Conservation (phyloP, 1,139 yeast species). For the Yamadazyma pseudoaaseri region DNA sequence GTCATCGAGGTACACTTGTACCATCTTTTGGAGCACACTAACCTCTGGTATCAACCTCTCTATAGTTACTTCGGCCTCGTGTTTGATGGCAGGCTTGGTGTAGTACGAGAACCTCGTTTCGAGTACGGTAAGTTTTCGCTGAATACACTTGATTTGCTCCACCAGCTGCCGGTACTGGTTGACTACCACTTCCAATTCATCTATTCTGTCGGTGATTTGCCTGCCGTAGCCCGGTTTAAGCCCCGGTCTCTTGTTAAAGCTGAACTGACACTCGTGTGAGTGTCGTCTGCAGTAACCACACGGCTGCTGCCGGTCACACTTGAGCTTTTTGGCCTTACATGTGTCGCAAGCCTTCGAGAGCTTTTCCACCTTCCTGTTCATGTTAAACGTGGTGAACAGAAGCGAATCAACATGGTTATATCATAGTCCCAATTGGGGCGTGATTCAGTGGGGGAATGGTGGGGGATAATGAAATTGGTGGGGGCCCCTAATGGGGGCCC, state of each 20-base stretch:
- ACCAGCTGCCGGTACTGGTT: slow-evolving; percentile 1
- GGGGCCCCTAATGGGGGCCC: no score
- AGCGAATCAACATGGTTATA: no score
- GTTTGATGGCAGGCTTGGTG: no score
- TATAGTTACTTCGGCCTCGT: no score
- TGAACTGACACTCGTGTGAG: slow-evolving; percentile 3
- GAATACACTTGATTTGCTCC: no score
- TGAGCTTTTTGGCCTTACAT: slow-evolving; percentile 5
- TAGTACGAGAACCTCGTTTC: no score
- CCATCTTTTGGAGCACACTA: neutral
- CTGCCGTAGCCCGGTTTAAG: slow-evolving; percentile 6
- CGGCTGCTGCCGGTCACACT: slow-evolving; percentile 6
- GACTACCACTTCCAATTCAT: slow-evolving; percentile 3
- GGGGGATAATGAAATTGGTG: no score
- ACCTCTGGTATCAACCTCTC: neutral
- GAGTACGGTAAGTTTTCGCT: no score
- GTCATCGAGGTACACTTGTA: slow-evolving; percentile 3
- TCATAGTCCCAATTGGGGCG: no score
- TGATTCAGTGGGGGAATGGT: no score
- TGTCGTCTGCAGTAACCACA: slow-evolving; percentile 6
- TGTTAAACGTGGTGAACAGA: no score
- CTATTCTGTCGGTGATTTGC: slow-evolving; percentile 3
- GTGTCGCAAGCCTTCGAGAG: slow-evolving; percentile 8
- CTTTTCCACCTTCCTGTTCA: no score
- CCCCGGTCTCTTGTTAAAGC: slow-evolving; percentile 6